Conservation (phyloP, 164 flowering plant genomes). For the Chimonanthus praecox region DNA sequence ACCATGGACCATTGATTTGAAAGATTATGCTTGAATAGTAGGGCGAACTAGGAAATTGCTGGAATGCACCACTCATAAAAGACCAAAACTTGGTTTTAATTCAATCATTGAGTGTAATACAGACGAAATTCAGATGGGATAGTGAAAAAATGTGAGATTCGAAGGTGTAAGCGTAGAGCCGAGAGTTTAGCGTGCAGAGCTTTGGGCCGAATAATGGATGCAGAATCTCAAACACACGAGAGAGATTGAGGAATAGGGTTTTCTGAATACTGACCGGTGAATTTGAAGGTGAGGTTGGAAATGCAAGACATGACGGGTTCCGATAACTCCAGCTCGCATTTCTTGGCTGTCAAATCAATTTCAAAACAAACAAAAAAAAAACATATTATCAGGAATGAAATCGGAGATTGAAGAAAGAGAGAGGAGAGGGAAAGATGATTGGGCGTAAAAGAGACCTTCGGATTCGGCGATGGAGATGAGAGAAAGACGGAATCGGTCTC, state of each 20-base stretch:
- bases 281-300: constrained; percentile 76
- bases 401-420: neutral
- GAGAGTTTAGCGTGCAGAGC: too few species aligned
- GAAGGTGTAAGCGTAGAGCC: too few species aligned
- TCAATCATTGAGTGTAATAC: too few species aligned
- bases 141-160: too few species aligned
- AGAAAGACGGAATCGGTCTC: constrained; percentile 71
- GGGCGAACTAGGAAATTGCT: too few species aligned
- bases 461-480: constrained; percentile 63
- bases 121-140: too few species aligned
- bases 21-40: too few species aligned
- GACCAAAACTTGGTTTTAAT: too few species aligned
- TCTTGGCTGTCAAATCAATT: constrained; percentile 41
- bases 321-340: constrained; percentile 58
- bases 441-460: constrained; percentile 43
- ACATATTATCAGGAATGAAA: neutral
- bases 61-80: too few species aligned
- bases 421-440: neutral
- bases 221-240: too few species aligned
- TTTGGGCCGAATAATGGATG: too few species aligned
- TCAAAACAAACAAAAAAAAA: neutral
- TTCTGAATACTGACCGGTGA: constrained; percentile 34
- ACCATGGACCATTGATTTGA: too few species aligned
- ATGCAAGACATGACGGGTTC: constrained; percentile 58
- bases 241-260: neutral